Evolutionary conservation across 192 early-diverging fungal species (phyloP).

Genomic region (Dimargaris cristalligena): DNA sequence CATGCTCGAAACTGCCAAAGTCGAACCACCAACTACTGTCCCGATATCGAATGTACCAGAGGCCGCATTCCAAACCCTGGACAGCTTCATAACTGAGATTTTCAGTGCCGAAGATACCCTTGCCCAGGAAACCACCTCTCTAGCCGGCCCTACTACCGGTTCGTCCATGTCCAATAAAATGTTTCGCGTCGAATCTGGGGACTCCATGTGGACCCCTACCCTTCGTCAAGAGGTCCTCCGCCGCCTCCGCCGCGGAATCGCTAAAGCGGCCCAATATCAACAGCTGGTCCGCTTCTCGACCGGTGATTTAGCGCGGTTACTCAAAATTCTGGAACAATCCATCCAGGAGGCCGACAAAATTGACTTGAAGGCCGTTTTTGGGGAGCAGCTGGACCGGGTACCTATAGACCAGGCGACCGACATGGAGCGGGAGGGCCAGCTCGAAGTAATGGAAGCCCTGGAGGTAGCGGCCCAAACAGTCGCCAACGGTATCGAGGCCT

Average conservation of each 20-base stretch:
- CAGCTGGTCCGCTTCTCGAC: neutral
- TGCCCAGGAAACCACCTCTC: neutral
- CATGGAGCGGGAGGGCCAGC: neutral
- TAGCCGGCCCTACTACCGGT: neutral
- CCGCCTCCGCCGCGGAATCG: neutral
- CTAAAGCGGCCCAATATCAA: conserved; percentile 7
- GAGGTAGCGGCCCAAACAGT: neutral
- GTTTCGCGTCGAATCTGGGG: too few species aligned
- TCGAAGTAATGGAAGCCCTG: neutral
- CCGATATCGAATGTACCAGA: neutral
- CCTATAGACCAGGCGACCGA: too few species aligned
- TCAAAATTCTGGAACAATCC: conserved; percentile 1
- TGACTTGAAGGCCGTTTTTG: too few species aligned
- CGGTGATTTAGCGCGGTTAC: neutral
- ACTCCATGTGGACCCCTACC: neutral
- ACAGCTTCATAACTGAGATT: neutral
- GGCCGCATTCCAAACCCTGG: neutral
- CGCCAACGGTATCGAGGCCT: conserved; percentile 5
- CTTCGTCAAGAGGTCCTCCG: neutral
- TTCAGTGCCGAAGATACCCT: conserved; percentile 1
- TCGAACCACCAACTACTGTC: neutral
- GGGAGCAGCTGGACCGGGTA: too few species aligned
- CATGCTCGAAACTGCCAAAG: neutral
- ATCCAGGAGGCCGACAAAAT: neutral
- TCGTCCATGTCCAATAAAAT: neutral